Evolutionary conservation across 805 yeast genomes (phyloP), one percentile per base, ranked within the genome.

Genomic region (Saccharomycopsis babjevae): DNA sequence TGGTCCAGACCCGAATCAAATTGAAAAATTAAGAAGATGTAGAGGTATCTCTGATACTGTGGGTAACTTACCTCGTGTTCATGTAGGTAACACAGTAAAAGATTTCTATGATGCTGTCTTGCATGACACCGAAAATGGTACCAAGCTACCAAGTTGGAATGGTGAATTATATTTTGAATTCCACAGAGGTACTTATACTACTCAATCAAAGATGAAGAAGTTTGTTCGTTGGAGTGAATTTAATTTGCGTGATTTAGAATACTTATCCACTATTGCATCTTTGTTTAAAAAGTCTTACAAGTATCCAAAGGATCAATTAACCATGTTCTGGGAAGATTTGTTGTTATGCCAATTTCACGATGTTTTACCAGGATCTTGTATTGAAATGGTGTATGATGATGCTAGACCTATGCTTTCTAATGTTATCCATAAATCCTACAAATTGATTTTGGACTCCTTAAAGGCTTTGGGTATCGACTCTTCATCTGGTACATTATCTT

Each of bases 331-430:
- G 99, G 93, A 90, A 71, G 84, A 89, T 71, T 83, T 93, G 22
- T 83, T 91, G 64, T 76, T 94, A 60, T 91, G 97, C 70, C 98
- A 93, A 71, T 93, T 93, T 76, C 99, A 93, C 72, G 99, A 93
- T 75, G 97, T 93, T n/a, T 78, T 94, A 58, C 99, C 99, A 1
- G 99, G 99, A 2, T 86, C 96, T 5, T 89, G 97, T 73, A 93
- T 93, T 68, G 97, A 90, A 64, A 83, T 89, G 84, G 97, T 94
- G 15, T 93, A 94, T 70, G 91, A 90, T 67, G 94, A 88, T 67
- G 97, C 93, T 10, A 82, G 84, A 69, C 92, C 93, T 38, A 84
- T 89, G 82, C 79, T 92, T 67, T 76, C 75, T 5, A 73, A 77
- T 16, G 86, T 85, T 28, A 74, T 86, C 61, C 73, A 76, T 20